Evolutionary conservation across 2,329 filamentous ascomycete genomes (phyloP).

Genomic region (Thelonectria rubi): DNA sequence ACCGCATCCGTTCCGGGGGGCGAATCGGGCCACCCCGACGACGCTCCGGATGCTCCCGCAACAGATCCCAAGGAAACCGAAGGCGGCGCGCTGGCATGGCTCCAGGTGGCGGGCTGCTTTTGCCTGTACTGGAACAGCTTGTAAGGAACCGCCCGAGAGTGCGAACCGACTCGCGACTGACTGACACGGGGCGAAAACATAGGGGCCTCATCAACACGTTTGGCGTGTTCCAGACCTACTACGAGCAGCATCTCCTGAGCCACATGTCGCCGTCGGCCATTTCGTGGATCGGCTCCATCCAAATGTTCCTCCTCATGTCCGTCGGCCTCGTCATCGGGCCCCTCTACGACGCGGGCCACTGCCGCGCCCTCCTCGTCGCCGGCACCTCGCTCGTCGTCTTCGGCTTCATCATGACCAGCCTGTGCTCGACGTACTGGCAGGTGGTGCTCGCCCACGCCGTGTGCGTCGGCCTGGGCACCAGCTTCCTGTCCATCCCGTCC

Average conservation of each 20-base stretch:
- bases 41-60: background rate
- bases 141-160: background rate
- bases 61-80: background rate
- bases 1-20: too few relatives aligned
- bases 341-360: conserved; percentile 55
- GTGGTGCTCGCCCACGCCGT: conserved; percentile 51
- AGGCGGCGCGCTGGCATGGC: conserved; percentile 13
- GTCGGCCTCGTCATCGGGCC: conserved; percentile 53
- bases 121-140: conserved; percentile 21
- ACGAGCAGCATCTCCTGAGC: conserved; percentile 48
- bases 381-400: conserved; percentile 50
- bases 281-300: conserved; percentile 57
- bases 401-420: conserved; percentile 57
- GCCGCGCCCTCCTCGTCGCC: conserved; percentile 46
- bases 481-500: conserved; percentile 48
- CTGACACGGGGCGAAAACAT: background rate
- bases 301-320: conserved; percentile 53
- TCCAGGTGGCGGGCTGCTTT: conserved; percentile 23
- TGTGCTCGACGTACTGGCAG: conserved; percentile 56
- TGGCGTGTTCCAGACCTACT: conserved; percentile 58
- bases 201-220: conserved; percentile 54
- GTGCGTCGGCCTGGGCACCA: conserved; percentile 51
- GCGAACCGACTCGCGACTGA: too few relatives aligned
- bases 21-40: background rate
- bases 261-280: conserved; percentile 50